Base-by-base conservation (phyloP, 257 asterid species). In the Solanum ossicruentum region DNA sequence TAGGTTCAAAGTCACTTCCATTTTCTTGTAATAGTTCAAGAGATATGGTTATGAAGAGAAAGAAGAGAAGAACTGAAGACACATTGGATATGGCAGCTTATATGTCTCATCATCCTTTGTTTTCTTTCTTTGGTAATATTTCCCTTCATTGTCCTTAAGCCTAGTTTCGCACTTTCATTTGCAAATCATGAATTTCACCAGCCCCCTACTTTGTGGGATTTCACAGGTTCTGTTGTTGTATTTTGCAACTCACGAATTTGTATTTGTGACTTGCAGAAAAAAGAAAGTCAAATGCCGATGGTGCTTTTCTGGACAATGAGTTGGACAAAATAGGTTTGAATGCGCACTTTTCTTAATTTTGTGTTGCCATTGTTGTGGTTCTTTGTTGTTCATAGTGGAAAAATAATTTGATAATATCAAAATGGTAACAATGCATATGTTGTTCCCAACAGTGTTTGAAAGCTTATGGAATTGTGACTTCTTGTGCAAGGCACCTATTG, bases 61-160 rank as follows among this genome's bases (percentile, higher is more conserved):
- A 83, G 85, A 83, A 83, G 79, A 83, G 85, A 67, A 83, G 85
- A 83, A 73, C 52, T 51, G 85, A 83, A 83, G 81, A 83, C 60
- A 69, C 81, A 51, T 60, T 66, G 81, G 85, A 83, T 57, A 83
- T 20, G 32, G 67, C 81, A 11, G 56, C 63, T 51, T 83, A 83
- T 83, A 83, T 83, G 85, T 83, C 85, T 52, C 85, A 73, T 23
- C 71, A 54, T 73, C 78, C 78, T 36, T 83, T 83, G 81, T 83
- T 83, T 70, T 83, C 85, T 69, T 83, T 51, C 69, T 83, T 66
- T 67, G 85, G 85, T 83, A 67, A 83, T 66, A 63, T 21, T 15
- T 51, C 23, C 39, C 69, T 28, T 69, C 69, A 1, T 69, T 54
- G 13, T 20, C 81, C 80, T 66, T 72, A 54, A 5, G 51, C 69